Evolutionary conservation across 352 stramenopile genomes (phyloP), one percentile per base, ranked within the genome.

Genomic region (Phytopythium chamaehyphon): DNA sequence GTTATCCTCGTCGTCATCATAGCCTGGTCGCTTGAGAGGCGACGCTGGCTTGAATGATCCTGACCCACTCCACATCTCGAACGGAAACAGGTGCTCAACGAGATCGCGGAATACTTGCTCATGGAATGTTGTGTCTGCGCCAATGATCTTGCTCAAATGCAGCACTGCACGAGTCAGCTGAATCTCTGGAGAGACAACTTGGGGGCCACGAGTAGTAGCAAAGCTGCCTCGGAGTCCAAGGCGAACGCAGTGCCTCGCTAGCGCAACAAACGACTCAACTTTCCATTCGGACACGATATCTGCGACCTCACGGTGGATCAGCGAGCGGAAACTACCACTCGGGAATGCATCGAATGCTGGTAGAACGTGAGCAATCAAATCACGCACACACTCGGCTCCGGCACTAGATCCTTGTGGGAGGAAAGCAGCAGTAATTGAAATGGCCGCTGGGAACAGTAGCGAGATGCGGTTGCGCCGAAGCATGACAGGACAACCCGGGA

Each of bases 391-490:
- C 21, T 89, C 70, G 31, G 61, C 48, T 9, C 59, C 55, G 31
- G 47, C 67, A 0, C 61, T 58, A 2, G 49, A 56, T 14, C 54
- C 51, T n/a, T 76, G 75, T 0, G 79, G 55, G 1, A 77, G 45
- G 48, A 88, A 80, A 8, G 64, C 61, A 12, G 73, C 55, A 9
- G 71, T 67, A 19, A 90, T 88, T 0, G 64, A 72, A 5, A 68
- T 42, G 3, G 79, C 62, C 2, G 79, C 81, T 0, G 76, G 76
- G 51, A 88, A 88, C 22, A 87, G 37, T 42, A 89, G 54, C 26
- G 77, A 86, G 10, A 88, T 61, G 5, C 81, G 71, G 43, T 91
- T 91, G 19, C 75, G 80, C 11, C 77, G 77, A 18, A 91, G 47
- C 33, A 91, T 51, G 28, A 91, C 69, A 2, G 80, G 80, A 0